Evolutionary conservation across 2,329 filamentous ascomycete genomes (phyloP).

Genomic region (Alternaria alternata): DNA sequence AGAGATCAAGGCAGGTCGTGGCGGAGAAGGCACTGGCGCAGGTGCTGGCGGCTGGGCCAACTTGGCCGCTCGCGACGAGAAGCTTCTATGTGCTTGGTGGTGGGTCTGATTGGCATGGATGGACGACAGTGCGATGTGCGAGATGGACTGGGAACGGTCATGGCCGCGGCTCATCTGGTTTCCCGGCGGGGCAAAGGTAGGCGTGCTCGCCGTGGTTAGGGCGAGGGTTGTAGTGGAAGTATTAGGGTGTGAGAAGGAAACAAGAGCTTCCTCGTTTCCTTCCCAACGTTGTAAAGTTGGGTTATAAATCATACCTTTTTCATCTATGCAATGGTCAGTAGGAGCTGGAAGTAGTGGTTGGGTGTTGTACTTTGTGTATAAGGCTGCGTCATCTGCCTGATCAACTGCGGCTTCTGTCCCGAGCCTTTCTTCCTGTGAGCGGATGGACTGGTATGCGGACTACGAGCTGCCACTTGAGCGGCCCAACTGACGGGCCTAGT

Average conservation of each 20-base stretch:
- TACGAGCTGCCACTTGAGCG: conserved; percentile 60
- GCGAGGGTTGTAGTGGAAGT: conserved; percentile 58
- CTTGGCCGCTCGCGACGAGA: conserved; percentile 47
- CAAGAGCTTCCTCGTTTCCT: conserved; percentile 88
- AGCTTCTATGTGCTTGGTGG: conserved; percentile 49
- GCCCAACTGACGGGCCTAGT: conserved; percentile 68
- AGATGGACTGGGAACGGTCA: conserved; percentile 48
- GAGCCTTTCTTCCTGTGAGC: conserved; percentile 57
- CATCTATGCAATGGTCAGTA: conserved; percentile 61
- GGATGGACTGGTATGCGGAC: conserved; percentile 60
- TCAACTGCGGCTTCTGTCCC: conserved; percentile 83
- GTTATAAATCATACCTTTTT: conserved; percentile 98
- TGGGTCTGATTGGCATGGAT: conserved; percentile 30
- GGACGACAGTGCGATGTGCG: conserved; percentile 53
- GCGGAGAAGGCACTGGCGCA: conserved; percentile 58
- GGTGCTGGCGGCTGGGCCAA: conserved; percentile 49
- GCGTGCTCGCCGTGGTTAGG: conserved; percentile 50
- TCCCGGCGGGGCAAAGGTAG: conserved; percentile 49
- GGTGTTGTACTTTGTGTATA: conserved; percentile 77
- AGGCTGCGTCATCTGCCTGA: conserved; percentile 81
- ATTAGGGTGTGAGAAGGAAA: conserved; percentile 69
- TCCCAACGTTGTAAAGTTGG: conserved; percentile 89
- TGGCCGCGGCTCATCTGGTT: conserved; percentile 41
- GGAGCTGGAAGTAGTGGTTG: conserved; percentile 4
- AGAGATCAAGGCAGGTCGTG: conserved; percentile 82